Evolutionary conservation across 2,329 filamentous ascomycete species (phyloP).

Genomic region (Grosmannia huntii): DNA sequence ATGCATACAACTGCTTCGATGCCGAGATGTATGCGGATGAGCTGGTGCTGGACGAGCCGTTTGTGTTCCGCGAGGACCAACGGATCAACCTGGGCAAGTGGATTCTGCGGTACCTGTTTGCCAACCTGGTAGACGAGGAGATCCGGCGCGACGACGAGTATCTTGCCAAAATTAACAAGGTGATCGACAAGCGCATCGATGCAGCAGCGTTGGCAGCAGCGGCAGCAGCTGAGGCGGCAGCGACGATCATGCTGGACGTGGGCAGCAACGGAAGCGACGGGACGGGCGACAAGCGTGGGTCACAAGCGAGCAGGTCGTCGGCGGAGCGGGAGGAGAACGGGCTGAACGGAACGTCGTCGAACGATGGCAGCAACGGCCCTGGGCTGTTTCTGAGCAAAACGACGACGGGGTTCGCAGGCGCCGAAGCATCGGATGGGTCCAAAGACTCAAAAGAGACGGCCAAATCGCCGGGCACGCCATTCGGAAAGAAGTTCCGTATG

Average conservation of each 20-base stretch:
- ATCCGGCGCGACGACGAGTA: conserved; percentile 66
- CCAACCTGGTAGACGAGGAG: conserved; percentile 79
- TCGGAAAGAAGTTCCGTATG: conserved; percentile 77
- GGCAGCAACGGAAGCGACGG: background rate
- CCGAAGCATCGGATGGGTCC: background rate
- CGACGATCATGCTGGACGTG: conserved; percentile 1
- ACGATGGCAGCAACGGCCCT: conserved; percentile 35
- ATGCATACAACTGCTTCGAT: conserved; percentile 94
- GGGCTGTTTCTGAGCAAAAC: conserved; percentile 11
- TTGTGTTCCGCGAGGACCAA: conserved; percentile 84
- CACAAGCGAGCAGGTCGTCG: conserved; percentile 47
- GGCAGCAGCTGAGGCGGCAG: conserved; percentile 17
- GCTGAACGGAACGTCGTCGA: conserved; percentile 42
- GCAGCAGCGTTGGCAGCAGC: conserved; percentile 31
- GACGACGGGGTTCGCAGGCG: conserved; percentile 18
- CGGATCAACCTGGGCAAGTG: conserved; percentile 95
- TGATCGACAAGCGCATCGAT: conserved; percentile 43
- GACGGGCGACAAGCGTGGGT: conserved; percentile 35
- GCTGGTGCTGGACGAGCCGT: conserved; percentile 55
- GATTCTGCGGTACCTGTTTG: conserved; percentile 87
- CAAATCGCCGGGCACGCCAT: conserved; percentile 50
- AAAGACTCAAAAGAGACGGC: conserved; percentile 20
- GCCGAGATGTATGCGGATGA: conserved; percentile 96
- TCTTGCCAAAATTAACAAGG: conserved; percentile 55
- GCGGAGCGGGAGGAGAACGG: conserved; percentile 68